Base-by-base conservation (phyloP, 768 basidiomycete genomes). In the Daedalea quercina region DNA sequence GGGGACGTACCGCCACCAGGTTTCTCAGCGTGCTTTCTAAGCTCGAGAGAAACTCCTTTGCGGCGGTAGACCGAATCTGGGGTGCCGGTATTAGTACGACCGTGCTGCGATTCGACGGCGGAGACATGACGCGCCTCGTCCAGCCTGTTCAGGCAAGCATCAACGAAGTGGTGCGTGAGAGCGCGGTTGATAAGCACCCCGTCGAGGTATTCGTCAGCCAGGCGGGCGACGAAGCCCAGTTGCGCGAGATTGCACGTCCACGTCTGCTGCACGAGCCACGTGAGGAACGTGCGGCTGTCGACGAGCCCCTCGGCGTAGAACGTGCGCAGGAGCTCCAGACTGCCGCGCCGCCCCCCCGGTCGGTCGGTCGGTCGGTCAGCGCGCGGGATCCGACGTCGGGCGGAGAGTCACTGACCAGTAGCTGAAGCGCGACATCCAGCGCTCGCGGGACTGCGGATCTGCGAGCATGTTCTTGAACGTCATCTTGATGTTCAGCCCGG, bases 291-390 rank as follows among this genome's bases (percentile, higher is more conserved):
- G 35, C 77, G 76, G 58, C 82, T 82, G 58, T 93, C 90, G 13
- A 93, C 84, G 15, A 93, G 73, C 23, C 87, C 85, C 64, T 93
- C 90, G 0, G 79, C 73, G 64, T 90, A 91, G 65, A 90, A 90
- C 2, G 82, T 79, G 24, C 85, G 81, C 37, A 92, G 68, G 3
- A 93, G 71, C 58, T 77, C 78, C 3, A 91, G 75, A 56, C 90
- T 92, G 49, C 8, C 26, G 35, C 47, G 47, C n/a, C n/a, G n/a
- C n/a, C n/a, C n/a, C n/a, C n/a, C n/a, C n/a, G n/a, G n/a, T n/a
- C n/a, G n/a, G n/a, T 28, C 44, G 3, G 46, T 13, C 31, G 41
- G 34, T 3, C 42, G 24, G 19, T 22, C 23, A 15, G 24, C 17
- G 34, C 19, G n/a, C 31, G 15, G 11, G 3, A 13, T 28, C 34